Conservation (phyloP, 2,329 filamentous ascomycete species). For the Fusarium multiceps region DNA sequence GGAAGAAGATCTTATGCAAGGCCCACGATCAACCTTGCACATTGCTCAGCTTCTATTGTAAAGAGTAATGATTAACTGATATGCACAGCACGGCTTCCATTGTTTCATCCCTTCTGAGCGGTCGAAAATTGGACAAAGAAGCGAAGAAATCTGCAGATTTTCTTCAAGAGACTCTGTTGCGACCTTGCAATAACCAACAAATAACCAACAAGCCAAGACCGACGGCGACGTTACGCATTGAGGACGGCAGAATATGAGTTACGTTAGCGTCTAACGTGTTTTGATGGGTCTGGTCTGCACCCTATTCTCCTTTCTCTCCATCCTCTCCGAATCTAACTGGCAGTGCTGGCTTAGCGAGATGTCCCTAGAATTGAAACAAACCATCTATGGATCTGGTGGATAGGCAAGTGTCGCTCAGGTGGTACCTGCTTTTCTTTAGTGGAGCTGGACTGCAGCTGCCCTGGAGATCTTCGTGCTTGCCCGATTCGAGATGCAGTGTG, state of each 20-base stretch:
- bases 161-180: background rate
- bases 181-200: background rate
- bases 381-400: constrained; percentile 23
- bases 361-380: constrained; percentile 25
- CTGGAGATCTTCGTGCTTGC: constrained; percentile 20
- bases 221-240: constrained; percentile 22
- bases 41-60: constrained; percentile 14
- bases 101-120: constrained; percentile 27
- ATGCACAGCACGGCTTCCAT: background rate
- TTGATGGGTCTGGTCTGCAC: constrained; percentile 1
- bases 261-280: constrained; percentile 14
- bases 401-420: background rate
- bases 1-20: constrained; percentile 15
- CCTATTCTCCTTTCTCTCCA: constrained; percentile 3
- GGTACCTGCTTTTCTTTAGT: constrained; percentile 6
- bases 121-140: background rate
- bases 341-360: background rate
- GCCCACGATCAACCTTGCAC: constrained; percentile 14
- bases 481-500: background rate
- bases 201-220: constrained; percentile 19
- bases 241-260: constrained; percentile 10
- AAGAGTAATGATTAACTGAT: constrained; percentile 12
- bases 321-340: constrained; percentile 16
- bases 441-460: constrained; percentile 5
- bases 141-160: constrained; percentile 2